Base-by-base conservation (phyloP, 2,329 filamentous ascomycete species). In the Ophiostoma populinum region DNA sequence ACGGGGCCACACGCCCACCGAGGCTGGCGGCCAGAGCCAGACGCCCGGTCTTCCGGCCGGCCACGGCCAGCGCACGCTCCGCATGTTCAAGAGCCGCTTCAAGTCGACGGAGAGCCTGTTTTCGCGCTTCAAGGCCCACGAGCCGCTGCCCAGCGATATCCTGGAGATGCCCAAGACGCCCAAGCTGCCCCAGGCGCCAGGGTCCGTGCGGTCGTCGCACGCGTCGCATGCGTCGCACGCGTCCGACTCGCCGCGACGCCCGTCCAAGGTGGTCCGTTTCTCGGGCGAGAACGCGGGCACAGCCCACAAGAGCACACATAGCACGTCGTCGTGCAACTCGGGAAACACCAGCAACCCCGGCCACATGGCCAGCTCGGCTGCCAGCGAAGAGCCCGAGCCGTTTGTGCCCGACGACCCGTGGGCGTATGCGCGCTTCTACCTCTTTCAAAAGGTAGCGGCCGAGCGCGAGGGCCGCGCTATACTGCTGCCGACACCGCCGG, bases 91-190 rank as follows among this genome's bases (percentile, higher is more conserved):
- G 24, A 28, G 40, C 3, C 29, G 31, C n/a, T 41, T 39, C 37
- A 43, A 42, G 25, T 44, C 42, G 8, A 43, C 40, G 2, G 43
- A 45, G 11, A 19, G 25, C 7, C 30, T 45, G 6, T 43, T 45
- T 31, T 18, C 36, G 3, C 44, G 38, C n/a, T 43, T 40, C 28
- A 40, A 33, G 11, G 24, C 31, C 3, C 35, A 40, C 4, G 40
- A 43, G 4, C 24, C 38, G n/a, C 20, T 20, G 5, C 11, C 5
- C 10, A 16, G 6, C 7, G 22, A 24, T 3, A 13, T 18, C 5
- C 24, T 29, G 1, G 6, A 11, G 5, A 7, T 32, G 3, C 33
- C 35, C 3, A 11, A n/a, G n/a, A n/a, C n/a, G n/a, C n/a, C 3
- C n/a, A 12, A 16, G n/a, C 8, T 22, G n/a, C 15, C 9, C 7